Evolutionary conservation across 2,329 filamentous ascomycete species (phyloP).

Genomic region (Knufia petricola): DNA sequence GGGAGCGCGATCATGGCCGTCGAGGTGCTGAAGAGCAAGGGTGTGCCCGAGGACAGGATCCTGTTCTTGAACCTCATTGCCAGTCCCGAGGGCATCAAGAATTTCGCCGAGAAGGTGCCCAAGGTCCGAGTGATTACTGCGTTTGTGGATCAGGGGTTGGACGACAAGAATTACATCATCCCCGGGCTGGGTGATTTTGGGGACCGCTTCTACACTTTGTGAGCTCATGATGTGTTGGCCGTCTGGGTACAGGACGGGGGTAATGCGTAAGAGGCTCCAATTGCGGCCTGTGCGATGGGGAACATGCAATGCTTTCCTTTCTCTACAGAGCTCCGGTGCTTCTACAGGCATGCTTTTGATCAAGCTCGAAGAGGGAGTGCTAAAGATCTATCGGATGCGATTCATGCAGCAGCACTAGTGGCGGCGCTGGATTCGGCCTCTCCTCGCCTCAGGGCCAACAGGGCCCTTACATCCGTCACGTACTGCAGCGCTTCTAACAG

Average conservation of each 20-base stretch:
- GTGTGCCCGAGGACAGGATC: slow-evolving; percentile 90
- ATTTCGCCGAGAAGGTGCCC: slow-evolving; percentile 82
- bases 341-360: too few species aligned
- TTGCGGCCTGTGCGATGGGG: too few species aligned
- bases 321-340: too few species aligned
- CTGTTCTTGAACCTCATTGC: slow-evolving; percentile 95
- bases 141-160: slow-evolving; percentile 90
- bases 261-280: too few species aligned
- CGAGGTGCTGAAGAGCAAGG: slow-evolving; percentile 77
- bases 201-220: slow-evolving; percentile 26
- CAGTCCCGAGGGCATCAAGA: slow-evolving; percentile 84
- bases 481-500: slow-evolving; percentile 91
- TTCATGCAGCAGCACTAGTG: slow-evolving; percentile 5
- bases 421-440: slow-evolving; percentile 41
- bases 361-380: too few species aligned
- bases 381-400: neutral
- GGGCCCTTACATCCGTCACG: slow-evolving; percentile 85
- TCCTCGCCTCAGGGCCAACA: slow-evolving; percentile 79
- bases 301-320: too few species aligned
- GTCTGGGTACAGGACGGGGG: too few species aligned
- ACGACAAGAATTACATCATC: slow-evolving; percentile 53
- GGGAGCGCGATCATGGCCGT: slow-evolving; percentile 96
- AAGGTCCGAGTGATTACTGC: slow-evolving; percentile 86
- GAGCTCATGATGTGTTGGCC: too few species aligned
- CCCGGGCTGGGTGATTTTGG: slow-evolving; percentile 32